A percentile compares a stretch with the other conserved stretches of the same genome.
Evolutionary conservation across 768 basidiomycete genomes (phyloP).

Genomic region (Rhodotorula sphaerocarpa): DNA sequence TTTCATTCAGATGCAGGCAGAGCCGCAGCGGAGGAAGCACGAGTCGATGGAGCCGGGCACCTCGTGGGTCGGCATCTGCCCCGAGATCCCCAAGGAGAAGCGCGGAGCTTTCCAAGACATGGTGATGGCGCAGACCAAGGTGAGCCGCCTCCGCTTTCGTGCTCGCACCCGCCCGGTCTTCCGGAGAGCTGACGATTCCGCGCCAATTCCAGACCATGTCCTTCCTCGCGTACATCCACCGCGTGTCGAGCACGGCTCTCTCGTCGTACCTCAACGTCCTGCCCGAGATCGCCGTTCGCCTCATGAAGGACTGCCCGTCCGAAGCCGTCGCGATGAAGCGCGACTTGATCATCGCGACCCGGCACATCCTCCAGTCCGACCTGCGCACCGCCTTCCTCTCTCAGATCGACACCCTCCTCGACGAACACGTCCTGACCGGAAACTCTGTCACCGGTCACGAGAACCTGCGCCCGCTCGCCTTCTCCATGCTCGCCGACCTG

Average conservation of each 20-base stretch:
- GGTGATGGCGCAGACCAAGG: slow-evolving; percentile 65
- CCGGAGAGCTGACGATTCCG: neutral
- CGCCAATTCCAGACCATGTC: slow-evolving; percentile 96
- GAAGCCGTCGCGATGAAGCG: slow-evolving; percentile 65
- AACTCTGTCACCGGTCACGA: slow-evolving; percentile 75
- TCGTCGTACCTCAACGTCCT: slow-evolving; percentile 72
- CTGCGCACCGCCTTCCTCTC: slow-evolving; percentile 69
- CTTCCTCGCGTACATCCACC: slow-evolving; percentile 79
- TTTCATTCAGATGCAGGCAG: slow-evolving; percentile 33
- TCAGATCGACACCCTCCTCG: slow-evolving; percentile 78
- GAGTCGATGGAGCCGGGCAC: slow-evolving; percentile 29
- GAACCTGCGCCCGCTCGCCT: slow-evolving; percentile 68
- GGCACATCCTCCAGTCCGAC: slow-evolving; percentile 73
- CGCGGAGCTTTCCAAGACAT: slow-evolving; percentile 47
- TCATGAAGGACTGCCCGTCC: slow-evolving; percentile 86
- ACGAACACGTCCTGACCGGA: slow-evolving; percentile 83
- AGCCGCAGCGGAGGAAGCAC: slow-evolving; percentile 33
- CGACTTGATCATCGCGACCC: slow-evolving; percentile 82
- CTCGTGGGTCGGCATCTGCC: slow-evolving; percentile 33
- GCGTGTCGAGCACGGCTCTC: slow-evolving; percentile 57
- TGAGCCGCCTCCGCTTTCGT: slow-evolving; percentile 42
- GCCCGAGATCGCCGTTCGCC: slow-evolving; percentile 68
- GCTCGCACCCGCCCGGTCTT: too few species aligned
- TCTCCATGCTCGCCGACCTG: slow-evolving; percentile 82
- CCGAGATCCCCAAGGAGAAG: slow-evolving; percentile 34